Base-by-base conservation (phyloP, 345 rosid genomes). In the Ailanthus altissimus region DNA sequence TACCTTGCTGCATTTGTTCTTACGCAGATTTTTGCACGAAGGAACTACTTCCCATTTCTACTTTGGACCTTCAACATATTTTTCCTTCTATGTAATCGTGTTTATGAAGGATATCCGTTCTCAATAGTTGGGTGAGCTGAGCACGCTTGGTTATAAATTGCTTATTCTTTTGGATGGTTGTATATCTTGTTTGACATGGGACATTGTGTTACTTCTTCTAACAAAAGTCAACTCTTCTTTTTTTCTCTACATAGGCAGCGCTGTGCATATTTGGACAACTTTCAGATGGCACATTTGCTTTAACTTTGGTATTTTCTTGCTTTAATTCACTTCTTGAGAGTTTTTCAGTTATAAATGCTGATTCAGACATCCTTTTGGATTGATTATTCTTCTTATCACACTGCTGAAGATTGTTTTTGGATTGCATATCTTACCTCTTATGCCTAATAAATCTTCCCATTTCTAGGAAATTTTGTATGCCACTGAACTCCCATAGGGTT, bases 271-370 rank as follows among this genome's bases (percentile, higher is more conserved):
- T 82, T 95, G 83, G 98, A 95, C 80, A 89, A 85, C 77, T 90
- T 84, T 95, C 81, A 88, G 98, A 73, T 95, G 98, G 99, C 98
- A 95, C 75, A 95, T 93, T 77, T 93, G 99, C 91, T 95, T 93
- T 81, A 92, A 95, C 75, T 92, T 95, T 49, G 98, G 98, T 95
- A 93, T 74, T 62, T 75, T 13, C 78, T 79, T 79, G 75, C 65
- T 32, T 45, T 16, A 57, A 23, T 32, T 69, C 15, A 23, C 38
- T 25, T 68, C 6, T 11, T 72, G 38, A 12, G 38, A 45, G 49
- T 72, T 14, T 70, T 8, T 43, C 9, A 63, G 18, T 32, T 67
- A 51, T 32, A 23, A 32, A 43, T 23, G 7, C 4, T 56, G 40
- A 21, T 42, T 57, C 26, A 21, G 4, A n/a, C 6, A 21, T 32